Percentiles rank a stretch among this genome's conserved stretches.
These are phyloP conservation scores for Berberis thunbergii DNA, from an alignment of 164 flowering plant genomes.

Conservation along the genomic window DNA sequence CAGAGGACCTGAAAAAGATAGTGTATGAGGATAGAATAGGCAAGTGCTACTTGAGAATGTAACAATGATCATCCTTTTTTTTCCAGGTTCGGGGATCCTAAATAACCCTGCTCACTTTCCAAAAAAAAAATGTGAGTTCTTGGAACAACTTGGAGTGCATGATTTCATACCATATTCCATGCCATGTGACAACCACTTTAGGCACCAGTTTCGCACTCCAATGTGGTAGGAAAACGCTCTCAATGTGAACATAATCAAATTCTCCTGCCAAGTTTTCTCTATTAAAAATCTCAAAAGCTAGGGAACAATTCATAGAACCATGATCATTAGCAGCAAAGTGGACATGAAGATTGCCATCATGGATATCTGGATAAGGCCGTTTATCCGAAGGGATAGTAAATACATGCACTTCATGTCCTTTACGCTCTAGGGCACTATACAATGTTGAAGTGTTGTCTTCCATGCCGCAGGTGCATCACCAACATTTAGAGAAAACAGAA, in stretches of 20 bases:
- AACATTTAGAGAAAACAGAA: slow-evolving; percentile 43
- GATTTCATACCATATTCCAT: slow-evolving; percentile 42
- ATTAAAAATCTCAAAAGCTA: slow-evolving; percentile 29
- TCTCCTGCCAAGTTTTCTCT: slow-evolving; percentile 13
- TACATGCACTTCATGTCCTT: slow-evolving; percentile 50
- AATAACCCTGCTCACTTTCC: too few relatives aligned
- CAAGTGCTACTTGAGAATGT: too few relatives aligned
- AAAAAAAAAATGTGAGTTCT: slow-evolving; percentile 11
- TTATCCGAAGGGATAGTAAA: slow-evolving; percentile 44
- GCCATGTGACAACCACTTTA: slow-evolving; percentile 49
- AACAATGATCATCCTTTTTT: too few relatives aligned
- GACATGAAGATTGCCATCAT: slow-evolving; percentile 22
- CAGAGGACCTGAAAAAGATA: too few relatives aligned
- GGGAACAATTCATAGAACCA: slow-evolving; percentile 23
- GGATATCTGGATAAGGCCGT: slow-evolving; percentile 15
- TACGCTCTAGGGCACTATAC: slow-evolving; percentile 29
- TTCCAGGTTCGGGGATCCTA: too few relatives aligned
- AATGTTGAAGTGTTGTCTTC: slow-evolving; percentile 46
- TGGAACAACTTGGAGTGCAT: slow-evolving; percentile 41
- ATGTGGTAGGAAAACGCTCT: slow-evolving; percentile 45
- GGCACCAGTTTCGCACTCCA: slow-evolving; percentile 31
- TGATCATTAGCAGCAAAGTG: slow-evolving; percentile 29
- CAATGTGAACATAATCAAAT: slow-evolving; percentile 42
- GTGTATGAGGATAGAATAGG: too few relatives aligned
- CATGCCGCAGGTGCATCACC: slow-evolving; percentile 52